A percentile compares a stretch with the other conserved stretches of the same genome.
Evolutionary conservation across 2,329 filamentous ascomycete species (phyloP).

Genomic region (Mycocentrospora acerina): DNA sequence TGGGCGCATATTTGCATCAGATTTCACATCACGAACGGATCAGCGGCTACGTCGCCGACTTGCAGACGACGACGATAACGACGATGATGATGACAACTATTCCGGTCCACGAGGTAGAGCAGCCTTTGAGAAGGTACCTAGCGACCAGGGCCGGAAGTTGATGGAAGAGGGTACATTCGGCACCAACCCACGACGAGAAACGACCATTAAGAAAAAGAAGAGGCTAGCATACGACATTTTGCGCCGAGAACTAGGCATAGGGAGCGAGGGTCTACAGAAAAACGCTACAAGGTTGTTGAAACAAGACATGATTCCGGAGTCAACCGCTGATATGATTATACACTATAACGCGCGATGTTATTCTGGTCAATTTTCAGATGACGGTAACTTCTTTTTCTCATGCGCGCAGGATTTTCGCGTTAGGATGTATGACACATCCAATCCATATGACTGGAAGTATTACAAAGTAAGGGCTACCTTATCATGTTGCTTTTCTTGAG

Average conservation of each 20-base stretch:
- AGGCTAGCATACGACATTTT: slow-evolving; percentile 70
- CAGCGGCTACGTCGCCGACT: slow-evolving; percentile 23
- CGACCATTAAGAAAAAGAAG: slow-evolving; percentile 59
- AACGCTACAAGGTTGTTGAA: slow-evolving; percentile 67
- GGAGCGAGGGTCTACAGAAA: slow-evolving; percentile 57
- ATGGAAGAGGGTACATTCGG: slow-evolving; percentile 86
- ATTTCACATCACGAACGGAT: slow-evolving; percentile 22
- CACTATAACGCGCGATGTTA: slow-evolving; percentile 86
- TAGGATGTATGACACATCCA: slow-evolving; percentile 95
- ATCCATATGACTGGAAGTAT: slow-evolving; percentile 92
- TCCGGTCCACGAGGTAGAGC: slow-evolving; percentile 49
- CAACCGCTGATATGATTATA: slow-evolving; percentile 79
- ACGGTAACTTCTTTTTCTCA: slow-evolving; percentile 95
- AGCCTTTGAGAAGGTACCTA: slow-evolving; percentile 80
- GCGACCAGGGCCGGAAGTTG: slow-evolving; percentile 70
- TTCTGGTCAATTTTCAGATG: slow-evolving; percentile 93
- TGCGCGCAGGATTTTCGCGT: slow-evolving; percentile 92
- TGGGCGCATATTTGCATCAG: slow-evolving; percentile 51
- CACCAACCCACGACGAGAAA: slow-evolving; percentile 56
- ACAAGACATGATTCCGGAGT: slow-evolving; percentile 76
- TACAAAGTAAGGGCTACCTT: slow-evolving; percentile 68
- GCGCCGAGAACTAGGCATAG: slow-evolving; percentile 78
- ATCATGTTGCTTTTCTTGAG: too few relatives aligned
- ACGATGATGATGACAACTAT: slow-evolving; percentile 43
- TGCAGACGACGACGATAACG: slow-evolving; percentile 41